Base-by-base conservation (phyloP, 805 yeast species). In the Lipomyces spencermartinsiae region DNA sequence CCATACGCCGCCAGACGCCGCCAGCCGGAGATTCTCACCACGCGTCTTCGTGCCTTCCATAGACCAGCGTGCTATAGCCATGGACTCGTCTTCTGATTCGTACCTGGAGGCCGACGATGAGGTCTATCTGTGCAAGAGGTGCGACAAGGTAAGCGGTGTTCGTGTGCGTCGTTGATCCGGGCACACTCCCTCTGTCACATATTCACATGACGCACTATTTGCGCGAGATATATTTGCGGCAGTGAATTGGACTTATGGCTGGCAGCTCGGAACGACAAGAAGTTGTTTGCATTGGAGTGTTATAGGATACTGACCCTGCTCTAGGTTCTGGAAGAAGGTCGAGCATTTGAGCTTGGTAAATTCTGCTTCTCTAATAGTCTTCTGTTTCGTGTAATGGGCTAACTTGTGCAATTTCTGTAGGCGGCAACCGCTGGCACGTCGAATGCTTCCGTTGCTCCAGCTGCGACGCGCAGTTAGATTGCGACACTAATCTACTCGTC, bases 351-450 rank as follows among this genome's bases (percentile, higher is more conserved):
- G 77, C 82, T 94, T 33, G 80, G 80, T 76, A 64, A 55, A 76
- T 70, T 10, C n/a, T 19, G 43, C 43, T 22, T 51, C 12, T 29
- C 34, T 31, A 43, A 33, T 12, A 19, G 19, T 39, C 22, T 25
- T 33, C 55, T 49, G 14, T 29, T n/a, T 25, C 60, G 22, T 12
- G 43, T 10, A 5, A 37, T 12, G 43, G 16, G 43, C 43, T 37
- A 37, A 37, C 39, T 10, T 0, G 4, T 29, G 34, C n/a, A 8
- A 12, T 19, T 56, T 35, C 63, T 51, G 51, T 65, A 61, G 97
- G 97, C 31, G 96, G 90, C 34, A 94, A 92, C 76, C 86, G 97
- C 71, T 95, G 99, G 99, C 99, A 95, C 78, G 90, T 92, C 65
- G 85, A 90, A 70, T 95, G 99, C 79, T 95, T 95, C 80, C 84